These are phyloP conservation scores for Solanum stenotomum DNA, from an alignment of 257 asterid species.

Conservation along the genomic window DNA sequence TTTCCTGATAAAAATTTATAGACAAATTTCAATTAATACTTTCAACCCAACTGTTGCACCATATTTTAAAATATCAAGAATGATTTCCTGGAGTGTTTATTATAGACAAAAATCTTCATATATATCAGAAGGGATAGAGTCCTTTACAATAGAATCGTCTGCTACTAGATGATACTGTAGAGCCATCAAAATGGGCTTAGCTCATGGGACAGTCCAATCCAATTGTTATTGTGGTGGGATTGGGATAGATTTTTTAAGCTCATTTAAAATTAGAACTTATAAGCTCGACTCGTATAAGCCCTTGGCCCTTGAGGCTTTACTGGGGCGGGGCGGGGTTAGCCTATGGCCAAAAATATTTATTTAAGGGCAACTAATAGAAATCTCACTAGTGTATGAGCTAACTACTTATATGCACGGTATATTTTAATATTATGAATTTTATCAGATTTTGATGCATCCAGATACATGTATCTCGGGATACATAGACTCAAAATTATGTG, in stretches of 20 bases:
- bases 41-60: background rate
- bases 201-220: background rate
- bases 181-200: background rate
- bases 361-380: background rate
- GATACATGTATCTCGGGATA: background rate
- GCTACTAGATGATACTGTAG: background rate
- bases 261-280: too few species aligned
- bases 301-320: background rate
- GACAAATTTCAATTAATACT: background rate
- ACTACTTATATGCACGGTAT: background rate
- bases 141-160: too few species aligned
- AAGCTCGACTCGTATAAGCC: background rate
- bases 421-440: too few species aligned
- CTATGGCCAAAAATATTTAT: background rate
- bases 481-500: background rate
- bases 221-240: too few species aligned
- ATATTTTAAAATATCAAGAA: background rate
- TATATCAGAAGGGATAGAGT: background rate
- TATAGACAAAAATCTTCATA: background rate
- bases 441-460: background rate
- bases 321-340: background rate
- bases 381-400: background rate
- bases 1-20: too few species aligned
- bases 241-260: too few species aligned
- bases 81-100: background rate